Percentiles rank a stretch among this genome's conserved stretches.
These are phyloP conservation scores for Chaetothyriales sp. DNA, from an alignment of 2,329 filamentous ascomycete genomes.

Conservation along the genomic window DNA sequence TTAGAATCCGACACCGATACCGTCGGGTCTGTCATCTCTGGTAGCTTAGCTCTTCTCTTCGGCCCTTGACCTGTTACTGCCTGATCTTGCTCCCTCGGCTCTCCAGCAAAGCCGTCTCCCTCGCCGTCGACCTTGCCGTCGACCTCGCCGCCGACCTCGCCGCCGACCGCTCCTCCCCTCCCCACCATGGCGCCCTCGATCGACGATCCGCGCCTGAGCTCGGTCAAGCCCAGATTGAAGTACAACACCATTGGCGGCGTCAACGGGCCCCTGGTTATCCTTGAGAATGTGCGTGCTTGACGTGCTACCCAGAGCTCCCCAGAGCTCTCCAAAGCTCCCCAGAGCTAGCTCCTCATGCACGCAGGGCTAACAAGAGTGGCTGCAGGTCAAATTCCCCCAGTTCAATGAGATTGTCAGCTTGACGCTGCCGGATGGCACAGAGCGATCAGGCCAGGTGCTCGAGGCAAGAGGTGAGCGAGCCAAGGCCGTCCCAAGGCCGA, in stretches of 20 bases:
- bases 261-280: conserved; percentile 93
- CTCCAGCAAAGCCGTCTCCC: too few species aligned
- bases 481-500: not conserved
- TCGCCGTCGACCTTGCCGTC: not conserved
- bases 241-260: conserved; percentile 99
- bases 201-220: conserved; percentile 34
- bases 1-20: not conserved
- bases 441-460: conserved; percentile 87
- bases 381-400: conserved; percentile 85
- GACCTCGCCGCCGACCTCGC: not conserved
- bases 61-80: not conserved
- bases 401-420: conserved; percentile 97
- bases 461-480: conserved; percentile 76
- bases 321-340: too few species aligned
- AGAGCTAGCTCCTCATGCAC: conserved; percentile 1
- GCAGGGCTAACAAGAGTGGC: conserved; percentile 11
- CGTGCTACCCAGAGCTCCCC: too few species aligned
- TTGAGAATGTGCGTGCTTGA: conserved; percentile 65
- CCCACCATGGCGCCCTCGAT: conserved; percentile 21
- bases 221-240: conserved; percentile 58
- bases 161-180: conserved; percentile 2
- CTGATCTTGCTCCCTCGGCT: too few species aligned
- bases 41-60: not conserved
- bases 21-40: not conserved
- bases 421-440: conserved; percentile 87